A percentile compares a stretch with the other conserved stretches of the same genome.
Evolutionary conservation across 768 basidiomycete species (phyloP).

Genomic region (Suillus spraguei): DNA sequence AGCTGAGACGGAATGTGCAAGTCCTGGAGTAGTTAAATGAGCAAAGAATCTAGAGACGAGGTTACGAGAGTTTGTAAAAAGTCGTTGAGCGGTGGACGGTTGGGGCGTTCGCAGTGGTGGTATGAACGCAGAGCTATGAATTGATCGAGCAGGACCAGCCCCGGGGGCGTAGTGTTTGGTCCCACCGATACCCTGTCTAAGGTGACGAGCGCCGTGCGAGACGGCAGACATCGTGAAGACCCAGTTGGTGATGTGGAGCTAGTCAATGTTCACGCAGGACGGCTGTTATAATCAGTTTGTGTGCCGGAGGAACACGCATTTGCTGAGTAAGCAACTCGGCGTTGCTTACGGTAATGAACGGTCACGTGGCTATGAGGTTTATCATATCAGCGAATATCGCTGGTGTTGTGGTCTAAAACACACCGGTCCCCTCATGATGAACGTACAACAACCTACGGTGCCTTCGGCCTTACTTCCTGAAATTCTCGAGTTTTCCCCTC

Average conservation of each 20-base stretch:
- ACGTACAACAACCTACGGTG: conserved; percentile 30
- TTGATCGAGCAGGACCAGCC: conserved; percentile 34
- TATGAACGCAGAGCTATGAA: conserved; percentile 48
- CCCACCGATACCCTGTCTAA: conserved; percentile 26
- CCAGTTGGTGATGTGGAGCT: background rate
- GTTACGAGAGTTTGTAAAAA: conserved; percentile 57
- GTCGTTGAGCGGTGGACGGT: conserved; percentile 40
- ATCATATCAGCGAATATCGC: too few species aligned
- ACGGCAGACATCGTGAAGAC: conserved; percentile 24
- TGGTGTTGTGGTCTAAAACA: too few species aligned
- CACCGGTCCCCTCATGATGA: conserved; percentile 1
- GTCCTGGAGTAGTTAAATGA: conserved; percentile 60
- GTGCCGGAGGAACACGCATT: conserved; percentile 19
- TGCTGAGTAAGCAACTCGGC: conserved; percentile 23
- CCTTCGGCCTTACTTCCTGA: conserved; percentile 64
- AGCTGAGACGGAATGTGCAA: conserved; percentile 31
- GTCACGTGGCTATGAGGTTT: conserved; percentile 6
- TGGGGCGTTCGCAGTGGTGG: conserved; percentile 36
- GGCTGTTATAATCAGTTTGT: background rate
- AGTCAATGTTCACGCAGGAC: background rate
- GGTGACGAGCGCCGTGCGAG: conserved; percentile 28
- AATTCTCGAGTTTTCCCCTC: conserved; percentile 82
- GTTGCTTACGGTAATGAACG: background rate
- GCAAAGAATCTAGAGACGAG: conserved; percentile 57
- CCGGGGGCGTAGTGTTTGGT: conserved; percentile 7